Base-by-base conservation (phyloP, 2,329 filamentous ascomycete genomes). In the Fusarium sp. region DNA sequence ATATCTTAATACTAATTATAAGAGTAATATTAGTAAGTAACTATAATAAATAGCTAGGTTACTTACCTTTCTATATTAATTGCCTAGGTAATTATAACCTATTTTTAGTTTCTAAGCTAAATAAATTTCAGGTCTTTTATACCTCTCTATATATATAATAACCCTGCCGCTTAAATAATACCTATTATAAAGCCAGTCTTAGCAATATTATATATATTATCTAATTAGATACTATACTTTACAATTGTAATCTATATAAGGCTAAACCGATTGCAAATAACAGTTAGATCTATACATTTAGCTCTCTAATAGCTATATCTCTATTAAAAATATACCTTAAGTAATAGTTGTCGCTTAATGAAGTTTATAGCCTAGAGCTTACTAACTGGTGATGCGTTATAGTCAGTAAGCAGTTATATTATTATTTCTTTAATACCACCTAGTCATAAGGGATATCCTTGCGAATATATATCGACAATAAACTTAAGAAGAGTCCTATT, bases 291-390 rank as follows among this genome's bases (percentile, higher is more conserved):
- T 44, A 50, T 20, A 11, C 20, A 50, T 40, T 40, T 51, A 45
- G 69, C 72, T 52, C 71, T 71, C 40, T 72, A 34, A 42, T 75
- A 74, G 57, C 74, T 62, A 38, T 72, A 71, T 56, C 18, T 64
- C 23, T 63, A 67, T 55, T 52, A 57, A 49, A 62, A 71, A 68
- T 65, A 70, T 59, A 62, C 75, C 57, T 51, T 46, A 16, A 75
- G 71, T 44, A 71, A 65, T 67, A 31, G 62, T 57, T 68, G 60
- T 51, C 70, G 71, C 57, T 72, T 71, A 20, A 77, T 54, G 47
- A 77, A 77, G 72, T 74, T 74, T 6, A 13, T 44, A 30, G 71
- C 69, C 73, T 61, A 77, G 61, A 58, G 53, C 42, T 62, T 62
- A 15, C 74, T 67, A 34, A 77, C 71, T 10, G 49, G 53, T 54